A percentile compares a stretch with the other conserved stretches of the same genome.
Conservation (phyloP, 169 alveolate genomes). For the Cryptosporidium tyzzeri region DNA sequence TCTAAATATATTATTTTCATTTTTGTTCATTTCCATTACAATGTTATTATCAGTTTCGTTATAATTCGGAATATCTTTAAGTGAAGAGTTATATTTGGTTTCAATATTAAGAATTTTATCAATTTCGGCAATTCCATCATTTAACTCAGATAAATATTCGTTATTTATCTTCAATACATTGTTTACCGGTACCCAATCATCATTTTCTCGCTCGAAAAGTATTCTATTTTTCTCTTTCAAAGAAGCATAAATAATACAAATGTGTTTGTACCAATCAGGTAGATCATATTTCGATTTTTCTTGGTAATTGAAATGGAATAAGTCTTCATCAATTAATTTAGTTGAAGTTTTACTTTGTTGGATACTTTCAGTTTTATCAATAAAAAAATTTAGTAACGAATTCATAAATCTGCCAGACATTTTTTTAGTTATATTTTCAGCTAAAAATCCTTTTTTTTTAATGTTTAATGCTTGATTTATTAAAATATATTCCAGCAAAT, state of each 20-base stretch:
- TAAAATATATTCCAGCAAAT: not conserved
- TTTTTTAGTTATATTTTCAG: constrained; percentile 6
- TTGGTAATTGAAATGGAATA: not conserved
- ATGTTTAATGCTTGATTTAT: not conserved
- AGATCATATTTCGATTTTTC: not conserved
- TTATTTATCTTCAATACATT: not conserved
- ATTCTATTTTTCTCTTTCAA: constrained; percentile 3
- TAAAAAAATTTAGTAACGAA: not conserved
- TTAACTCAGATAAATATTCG: not conserved
- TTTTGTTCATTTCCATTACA: not conserved
- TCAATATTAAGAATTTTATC: not conserved
- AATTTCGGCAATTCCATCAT: constrained; percentile 8
- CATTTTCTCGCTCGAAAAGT: not conserved
- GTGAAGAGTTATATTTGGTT: not conserved
- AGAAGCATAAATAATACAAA: constrained; percentile 2
- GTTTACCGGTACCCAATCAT: constrained; percentile 42
- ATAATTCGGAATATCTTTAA: not conserved
- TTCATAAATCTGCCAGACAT: constrained; percentile 6
- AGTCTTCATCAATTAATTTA: not conserved
- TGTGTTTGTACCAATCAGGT: constrained; percentile 63
- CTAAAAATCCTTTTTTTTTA: not conserved
- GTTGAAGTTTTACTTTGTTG: not conserved
- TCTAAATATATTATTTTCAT: not conserved
- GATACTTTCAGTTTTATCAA: not conserved
- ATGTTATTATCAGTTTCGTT: not conserved